Conservation (phyloP, 768 basidiomycete species). For the Leucogyrophana mollusca region DNA sequence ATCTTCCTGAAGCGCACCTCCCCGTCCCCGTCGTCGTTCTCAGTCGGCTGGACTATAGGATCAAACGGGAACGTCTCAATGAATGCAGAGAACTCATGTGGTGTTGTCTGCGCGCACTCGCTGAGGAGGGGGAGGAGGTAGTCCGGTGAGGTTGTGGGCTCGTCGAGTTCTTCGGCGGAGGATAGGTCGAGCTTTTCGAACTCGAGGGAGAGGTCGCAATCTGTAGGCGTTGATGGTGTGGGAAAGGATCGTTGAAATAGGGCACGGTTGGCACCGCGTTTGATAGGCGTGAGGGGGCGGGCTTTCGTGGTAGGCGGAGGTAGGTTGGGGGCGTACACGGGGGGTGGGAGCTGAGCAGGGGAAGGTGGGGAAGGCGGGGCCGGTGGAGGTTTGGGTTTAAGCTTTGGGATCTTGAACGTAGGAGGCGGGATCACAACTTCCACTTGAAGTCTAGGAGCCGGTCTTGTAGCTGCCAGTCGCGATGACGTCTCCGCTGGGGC, state of each 20-base stretch:
- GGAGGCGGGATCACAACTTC: slow-evolving; percentile 44
- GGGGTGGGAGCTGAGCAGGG: not conserved
- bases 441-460: slow-evolving; percentile 21
- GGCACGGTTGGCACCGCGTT: slow-evolving; percentile 36
- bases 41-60: slow-evolving; percentile 49
- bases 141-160: slow-evolving; percentile 43
- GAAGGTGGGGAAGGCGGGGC: slow-evolving; percentile 11
- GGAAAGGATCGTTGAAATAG: slow-evolving; percentile 39
- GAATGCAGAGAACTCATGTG: slow-evolving; percentile 80
- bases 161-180: slow-evolving; percentile 47
- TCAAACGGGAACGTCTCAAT: slow-evolving; percentile 80
- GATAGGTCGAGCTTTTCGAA: slow-evolving; percentile 41
- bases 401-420: slow-evolving; percentile 19
- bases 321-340: slow-evolving; percentile 4
- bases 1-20: slow-evolving; percentile 67
- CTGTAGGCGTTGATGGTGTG: slow-evolving; percentile 57
- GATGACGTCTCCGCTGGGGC: no score
- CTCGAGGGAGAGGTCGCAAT: slow-evolving; percentile 41
- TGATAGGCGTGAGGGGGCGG: slow-evolving; percentile 72
- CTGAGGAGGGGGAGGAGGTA: slow-evolving; percentile 64
- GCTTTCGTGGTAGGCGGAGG: slow-evolving; percentile 34
- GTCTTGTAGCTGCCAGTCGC: slow-evolving; percentile 6
- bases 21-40: slow-evolving; percentile 22
- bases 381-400: slow-evolving; percentile 8
- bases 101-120: slow-evolving; percentile 68